Base-by-base conservation (phyloP, 257 asterid genomes). In the Solanum sejunctum region DNA sequence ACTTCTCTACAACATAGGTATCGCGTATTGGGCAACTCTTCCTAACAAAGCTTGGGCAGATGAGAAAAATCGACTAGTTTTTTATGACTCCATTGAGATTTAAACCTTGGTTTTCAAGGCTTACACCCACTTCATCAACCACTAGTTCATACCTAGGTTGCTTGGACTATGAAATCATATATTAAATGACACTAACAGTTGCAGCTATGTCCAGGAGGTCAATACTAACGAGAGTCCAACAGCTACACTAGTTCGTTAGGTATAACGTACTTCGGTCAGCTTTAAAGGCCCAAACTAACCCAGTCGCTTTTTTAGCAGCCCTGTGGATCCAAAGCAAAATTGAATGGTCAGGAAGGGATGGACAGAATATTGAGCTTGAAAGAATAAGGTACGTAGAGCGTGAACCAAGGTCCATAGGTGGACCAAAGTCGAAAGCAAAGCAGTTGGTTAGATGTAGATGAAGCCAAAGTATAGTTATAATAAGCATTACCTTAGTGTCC, bases 401-500 rank as follows among this genome's bases (percentile, higher is more conserved):
- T 47, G 12, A 47, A 47, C 51, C 12, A 47, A 47, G 12, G 12
- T 10, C 10, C 51, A 47, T 47, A 47, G 51, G 12, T 3, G 51
- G 3, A 47, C 10, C 51, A 47, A 36, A 36, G 41, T 36, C 6
- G 41, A 36, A 36, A 36, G 41, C 41, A 36, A 36, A 36, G 41
- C 41, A 3, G 41, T 36, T 5, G 41, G 41, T 36, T 36, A 36
- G 41, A 36, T 5, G 41, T 36, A 36, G 6, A 36, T 5, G 41
- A 36, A 36, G 41, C 41, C 41, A 36, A 36, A 36, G 6, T 36
- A 36, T 36, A 36, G 41, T 36, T 36, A 69, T 66, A 52, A 71
- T 23, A 75, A 75, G 60, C 81, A 85, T 54, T 91, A 97, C 98
- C 97, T 97, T 97, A 81, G 99, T 95, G 89, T 97, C 99, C 90